Evolutionary conservation across 805 yeast species (phyloP), one percentile per base, ranked within the genome.

Genomic region (Saturnispora bothae): DNA sequence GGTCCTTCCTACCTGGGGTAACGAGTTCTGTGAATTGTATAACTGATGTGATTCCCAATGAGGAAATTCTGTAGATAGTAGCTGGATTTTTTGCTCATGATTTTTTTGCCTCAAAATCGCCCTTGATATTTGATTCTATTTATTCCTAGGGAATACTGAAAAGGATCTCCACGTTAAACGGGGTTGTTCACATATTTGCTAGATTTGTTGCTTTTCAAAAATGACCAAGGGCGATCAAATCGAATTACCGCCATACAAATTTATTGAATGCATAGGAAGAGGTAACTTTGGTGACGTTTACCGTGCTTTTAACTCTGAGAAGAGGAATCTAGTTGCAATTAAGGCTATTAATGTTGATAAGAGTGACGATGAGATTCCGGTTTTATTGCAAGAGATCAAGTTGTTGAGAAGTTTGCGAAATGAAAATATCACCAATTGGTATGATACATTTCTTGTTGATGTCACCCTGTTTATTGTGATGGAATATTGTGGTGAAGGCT

Each of bases 401-500:
- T 75, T 88, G 44, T 61, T 92, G 19, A 73, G 83, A 16, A 75
- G 75, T 35, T 58, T 88, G 41, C 66, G 66, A 34, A 74, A 80
- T n/a, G 72, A 71, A 1, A 73, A 71, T 49, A 75, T 92, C 37
- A 84, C 92, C 2, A 66, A 68, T 30, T 76, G 77, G 52, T 67
- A 63, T 49, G 77, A 76, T 34, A 76, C 95, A 1, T 72, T 75
- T 50, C 56, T 80, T 4, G 64, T 67, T 31, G 84, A 76, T 31
- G 73, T 75, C 31, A 68, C 73, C 5, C 73, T 92, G 74, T 88
- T 86, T 80, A 83, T 89, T 34, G 79, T 79, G 4, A 84, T 92
- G 96, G 98, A 89, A 56, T 85, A 72, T 53, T 92, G 97, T 58
- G 95, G 89, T 10, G 96, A 94, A 21, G 96, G 96, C 0, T 83